Conservation (phyloP, 768 basidiomycete species). For the Boletus tomentosulus region DNA sequence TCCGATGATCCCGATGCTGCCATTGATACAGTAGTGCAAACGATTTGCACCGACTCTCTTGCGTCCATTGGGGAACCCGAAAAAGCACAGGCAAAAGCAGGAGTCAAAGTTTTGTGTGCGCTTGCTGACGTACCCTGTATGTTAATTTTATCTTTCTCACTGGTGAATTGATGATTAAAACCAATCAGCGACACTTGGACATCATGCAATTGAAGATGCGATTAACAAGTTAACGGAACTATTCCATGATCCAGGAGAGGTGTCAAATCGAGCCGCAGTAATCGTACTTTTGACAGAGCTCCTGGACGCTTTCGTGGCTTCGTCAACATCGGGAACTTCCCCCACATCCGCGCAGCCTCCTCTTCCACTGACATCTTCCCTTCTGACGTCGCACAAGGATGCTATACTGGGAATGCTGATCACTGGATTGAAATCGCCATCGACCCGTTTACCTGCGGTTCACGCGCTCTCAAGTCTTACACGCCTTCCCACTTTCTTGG, state of each 20-base stretch:
- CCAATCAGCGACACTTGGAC: constrained; percentile 58
- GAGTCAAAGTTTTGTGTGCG: constrained; percentile 76
- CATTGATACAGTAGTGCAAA: constrained; percentile 59
- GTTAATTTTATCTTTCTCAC: constrained; percentile 25
- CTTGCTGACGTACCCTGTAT: constrained; percentile 76
- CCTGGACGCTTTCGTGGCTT: constrained; percentile 40
- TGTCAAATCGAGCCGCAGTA: constrained; percentile 59
- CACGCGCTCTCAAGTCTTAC: constrained; percentile 62
- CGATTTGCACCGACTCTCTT: constrained; percentile 78
- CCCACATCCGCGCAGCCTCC: background rate
- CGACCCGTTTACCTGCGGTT: constrained; percentile 57
- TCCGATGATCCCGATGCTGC: constrained; percentile 34
- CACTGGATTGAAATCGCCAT: constrained; percentile 49
- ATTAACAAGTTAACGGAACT: constrained; percentile 74
- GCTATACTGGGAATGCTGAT: constrained; percentile 63
- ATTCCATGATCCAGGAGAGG: constrained; percentile 70
- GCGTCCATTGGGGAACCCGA: constrained; percentile 83
- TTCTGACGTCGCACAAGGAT: constrained; percentile 65
- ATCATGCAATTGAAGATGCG: constrained; percentile 61
- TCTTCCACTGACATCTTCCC: constrained; percentile 23
- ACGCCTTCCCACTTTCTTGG: constrained; percentile 58
- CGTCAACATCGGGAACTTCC: background rate
- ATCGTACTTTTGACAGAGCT: constrained; percentile 66
- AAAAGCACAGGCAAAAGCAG: constrained; percentile 86
- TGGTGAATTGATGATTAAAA: constrained; percentile 6